Conservation (phyloP, 1,284 basidiomycete species). For the Tilletia caries region DNA sequence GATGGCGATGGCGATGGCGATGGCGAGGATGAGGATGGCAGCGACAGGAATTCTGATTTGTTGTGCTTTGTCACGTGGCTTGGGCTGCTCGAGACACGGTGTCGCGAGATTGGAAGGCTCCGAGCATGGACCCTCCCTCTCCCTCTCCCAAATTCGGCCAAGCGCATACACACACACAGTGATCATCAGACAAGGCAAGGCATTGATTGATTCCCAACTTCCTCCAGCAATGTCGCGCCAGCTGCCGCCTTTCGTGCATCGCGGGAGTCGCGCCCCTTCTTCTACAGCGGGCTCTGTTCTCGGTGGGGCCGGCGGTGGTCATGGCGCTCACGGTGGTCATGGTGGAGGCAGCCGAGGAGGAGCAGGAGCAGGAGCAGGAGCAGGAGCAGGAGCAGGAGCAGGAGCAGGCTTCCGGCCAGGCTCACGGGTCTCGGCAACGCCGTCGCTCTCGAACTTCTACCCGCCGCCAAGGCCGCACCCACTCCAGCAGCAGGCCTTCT, state of each 20-base stretch:
- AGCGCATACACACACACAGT: too few relatives aligned
- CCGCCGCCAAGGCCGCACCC: background rate
- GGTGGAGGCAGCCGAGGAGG: background rate
- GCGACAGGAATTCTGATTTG: background rate
- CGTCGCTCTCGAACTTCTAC: background rate
- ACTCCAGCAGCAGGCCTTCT: slow-evolving; percentile 1
- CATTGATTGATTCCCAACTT: too few relatives aligned
- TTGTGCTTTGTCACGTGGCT: background rate
- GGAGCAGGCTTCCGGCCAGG: too few relatives aligned
- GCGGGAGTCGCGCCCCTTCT: background rate
- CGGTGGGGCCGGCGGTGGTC: background rate
- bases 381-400: too few relatives aligned
- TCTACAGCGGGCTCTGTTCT: background rate
- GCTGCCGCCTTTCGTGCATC: slow-evolving; percentile 1
- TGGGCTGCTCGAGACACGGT: background rate
- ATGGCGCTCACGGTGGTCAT: too few relatives aligned
- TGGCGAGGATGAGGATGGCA: background rate
- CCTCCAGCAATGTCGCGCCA: background rate
- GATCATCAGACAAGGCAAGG: too few relatives aligned
- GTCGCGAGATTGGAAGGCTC: background rate
- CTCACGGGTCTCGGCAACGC: background rate
- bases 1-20: background rate
- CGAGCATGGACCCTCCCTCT: too few relatives aligned
- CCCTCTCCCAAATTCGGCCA: too few relatives aligned
- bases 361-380: too few relatives aligned